These are phyloP conservation scores for Pyrenochaeta sp. DNA, from an alignment of 2,329 filamentous ascomycete species.

Conservation along the genomic window DNA sequence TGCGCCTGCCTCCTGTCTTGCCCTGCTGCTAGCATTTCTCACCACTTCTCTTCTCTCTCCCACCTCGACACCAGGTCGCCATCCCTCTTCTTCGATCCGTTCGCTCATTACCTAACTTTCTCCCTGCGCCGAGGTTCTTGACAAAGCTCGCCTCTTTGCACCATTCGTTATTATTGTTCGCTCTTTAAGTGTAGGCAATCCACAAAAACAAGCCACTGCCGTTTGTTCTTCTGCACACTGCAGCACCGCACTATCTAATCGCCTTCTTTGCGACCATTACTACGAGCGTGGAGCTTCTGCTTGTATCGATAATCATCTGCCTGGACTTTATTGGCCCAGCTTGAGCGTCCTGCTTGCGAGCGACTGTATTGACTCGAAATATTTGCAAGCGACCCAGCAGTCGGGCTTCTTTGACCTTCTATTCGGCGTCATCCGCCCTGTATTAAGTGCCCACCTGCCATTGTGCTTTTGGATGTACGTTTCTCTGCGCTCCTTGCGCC, in stretches of 20 bases:
- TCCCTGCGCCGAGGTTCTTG: conserved; percentile 40
- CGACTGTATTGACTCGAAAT: conserved; percentile 21
- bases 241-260: conserved; percentile 33
- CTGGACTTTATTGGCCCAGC: conserved; percentile 15
- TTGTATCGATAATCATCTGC: conserved; percentile 20
- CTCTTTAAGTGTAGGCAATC: conserved; percentile 48
- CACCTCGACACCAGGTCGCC: conserved; percentile 36
- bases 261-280: conserved; percentile 30
- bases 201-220: conserved; percentile 40
- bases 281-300: conserved; percentile 24
- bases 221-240: conserved; percentile 32
- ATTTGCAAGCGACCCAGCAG: conserved; percentile 27
- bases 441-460: conserved; percentile 35
- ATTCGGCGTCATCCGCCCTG: conserved; percentile 32
- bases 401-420: conserved; percentile 37
- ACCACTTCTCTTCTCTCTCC: conserved; percentile 41
- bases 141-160: conserved; percentile 44
- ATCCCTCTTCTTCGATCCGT: conserved; percentile 43
- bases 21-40: conserved; percentile 36
- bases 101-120: conserved; percentile 49
- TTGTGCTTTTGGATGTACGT: conserved; percentile 44
- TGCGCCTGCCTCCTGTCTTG: conserved; percentile 47
- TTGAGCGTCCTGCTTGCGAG: conserved; percentile 21
- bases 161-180: conserved; percentile 51
- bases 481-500: background rate